A percentile compares a stretch with the other conserved stretches of the same genome.
Conservation (phyloP, 257 asterid species). For the Solanum habrochaites region DNA sequence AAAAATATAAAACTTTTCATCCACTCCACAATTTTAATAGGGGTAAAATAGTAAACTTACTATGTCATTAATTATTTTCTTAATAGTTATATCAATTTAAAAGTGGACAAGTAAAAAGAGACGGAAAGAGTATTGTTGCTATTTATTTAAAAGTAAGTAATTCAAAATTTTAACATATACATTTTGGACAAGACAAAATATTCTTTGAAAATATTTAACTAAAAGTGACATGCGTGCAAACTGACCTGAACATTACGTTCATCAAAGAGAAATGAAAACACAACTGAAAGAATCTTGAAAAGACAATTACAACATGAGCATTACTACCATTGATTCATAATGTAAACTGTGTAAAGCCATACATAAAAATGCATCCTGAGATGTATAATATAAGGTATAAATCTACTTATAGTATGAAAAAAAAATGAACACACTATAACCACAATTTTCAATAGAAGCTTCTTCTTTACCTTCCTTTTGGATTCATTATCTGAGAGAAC, state of each 20-base stretch:
- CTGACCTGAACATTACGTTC: background rate
- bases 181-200: background rate
- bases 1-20: too few relatives aligned
- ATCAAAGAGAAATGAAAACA: background rate
- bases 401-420: background rate
- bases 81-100: too few relatives aligned
- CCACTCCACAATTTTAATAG: too few relatives aligned
- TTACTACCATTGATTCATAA: background rate
- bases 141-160: background rate
- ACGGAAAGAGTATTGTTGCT: background rate
- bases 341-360: background rate
- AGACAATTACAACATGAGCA: background rate
- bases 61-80: too few relatives aligned
- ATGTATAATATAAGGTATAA: background rate
- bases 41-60: too few relatives aligned
- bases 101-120: too few relatives aligned
- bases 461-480: constrained; percentile 13
- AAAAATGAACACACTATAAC: background rate
- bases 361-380: background rate
- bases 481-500: constrained; percentile 18
- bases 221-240: too few relatives aligned
- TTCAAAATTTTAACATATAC: background rate
- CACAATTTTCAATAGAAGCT: background rate
- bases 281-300: background rate
- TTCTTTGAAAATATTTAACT: background rate